phyloP scores from a whole-genome alignment of 306 rosid genomes.

The Phaseolus lunatus region DNA sequence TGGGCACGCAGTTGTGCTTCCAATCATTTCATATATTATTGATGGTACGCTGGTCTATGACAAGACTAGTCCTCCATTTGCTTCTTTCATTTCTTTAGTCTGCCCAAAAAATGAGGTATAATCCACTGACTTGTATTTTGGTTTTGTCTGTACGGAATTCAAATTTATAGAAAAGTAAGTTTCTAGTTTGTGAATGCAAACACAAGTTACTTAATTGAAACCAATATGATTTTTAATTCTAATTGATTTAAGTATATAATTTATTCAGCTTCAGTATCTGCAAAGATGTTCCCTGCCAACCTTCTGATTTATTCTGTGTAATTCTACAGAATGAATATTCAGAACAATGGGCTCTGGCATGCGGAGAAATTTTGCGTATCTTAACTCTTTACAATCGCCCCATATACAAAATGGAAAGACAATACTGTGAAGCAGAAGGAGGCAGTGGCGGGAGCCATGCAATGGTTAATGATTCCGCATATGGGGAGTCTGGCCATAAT shows the following conservation, averaged over 20 bases:
- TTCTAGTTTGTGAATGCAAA: constrained; percentile 13
- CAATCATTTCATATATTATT: constrained; percentile 82
- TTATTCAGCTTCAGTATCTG: constrained; percentile 20
- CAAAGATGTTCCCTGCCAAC: background rate
- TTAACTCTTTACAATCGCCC: constrained; percentile 93
- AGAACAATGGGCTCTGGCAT: constrained; percentile 95
- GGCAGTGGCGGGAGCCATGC: constrained; percentile 69
- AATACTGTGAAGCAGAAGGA: constrained; percentile 64
- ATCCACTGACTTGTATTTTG: constrained; percentile 26
- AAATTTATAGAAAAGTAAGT: background rate
- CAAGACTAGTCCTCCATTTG: constrained; percentile 74
- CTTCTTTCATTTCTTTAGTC: constrained; percentile 87
- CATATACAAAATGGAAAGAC: constrained; percentile 67
- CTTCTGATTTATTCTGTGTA: constrained; percentile 15
- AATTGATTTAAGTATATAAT: constrained; percentile 2
- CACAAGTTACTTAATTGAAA: constrained; percentile 14
- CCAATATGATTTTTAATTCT: background rate
- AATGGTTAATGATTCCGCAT: constrained; percentile 57
- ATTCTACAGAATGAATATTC: constrained; percentile 74
- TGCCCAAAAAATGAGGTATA: constrained; percentile 81
- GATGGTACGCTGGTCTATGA: constrained; percentile 79
- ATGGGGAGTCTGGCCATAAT: constrained; percentile 53
- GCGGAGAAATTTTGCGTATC: constrained; percentile 86
- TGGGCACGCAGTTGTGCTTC: constrained; percentile 87
- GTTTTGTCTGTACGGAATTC: constrained; percentile 17